phyloP scores from a whole-genome alignment of 352 stramenopile species.

The Phytophthora hibernalis region DNA sequence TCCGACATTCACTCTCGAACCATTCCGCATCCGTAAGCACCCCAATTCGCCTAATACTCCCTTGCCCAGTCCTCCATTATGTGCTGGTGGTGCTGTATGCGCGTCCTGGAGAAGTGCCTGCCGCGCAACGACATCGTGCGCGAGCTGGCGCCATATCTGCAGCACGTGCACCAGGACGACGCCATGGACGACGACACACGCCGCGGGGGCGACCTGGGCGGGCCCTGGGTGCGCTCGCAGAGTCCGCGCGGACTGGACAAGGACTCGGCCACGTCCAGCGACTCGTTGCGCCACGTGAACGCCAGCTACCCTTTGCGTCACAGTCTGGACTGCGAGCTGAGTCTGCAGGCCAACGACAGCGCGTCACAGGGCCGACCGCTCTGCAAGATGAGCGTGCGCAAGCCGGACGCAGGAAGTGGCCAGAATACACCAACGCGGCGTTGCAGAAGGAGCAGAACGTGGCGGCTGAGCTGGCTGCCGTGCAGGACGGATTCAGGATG shows the following conservation, averaged over 20 bases:
- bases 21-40: no score
- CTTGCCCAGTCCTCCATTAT: slow-evolving; percentile 25
- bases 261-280: slow-evolving; percentile 63
- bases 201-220: slow-evolving; percentile 41
- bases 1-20: background rate
- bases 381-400: slow-evolving; percentile 38
- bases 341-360: slow-evolving; percentile 25
- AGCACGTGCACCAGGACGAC: slow-evolving; percentile 86
- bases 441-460: slow-evolving; percentile 32
- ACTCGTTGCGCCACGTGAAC: slow-evolving; percentile 65
- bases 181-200: slow-evolving; percentile 62
- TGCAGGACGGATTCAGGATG: slow-evolving; percentile 11
- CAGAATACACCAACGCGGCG: slow-evolving; percentile 27
- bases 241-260: slow-evolving; percentile 67
- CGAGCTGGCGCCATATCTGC: slow-evolving; percentile 84
- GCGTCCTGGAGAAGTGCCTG: slow-evolving; percentile 85
- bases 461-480: slow-evolving; percentile 21
- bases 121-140: slow-evolving; percentile 89
- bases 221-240: slow-evolving; percentile 55
- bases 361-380: slow-evolving; percentile 24
- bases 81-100: slow-evolving; percentile 92
- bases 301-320: slow-evolving; percentile 42
- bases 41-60: background rate
- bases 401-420: slow-evolving; percentile 17
- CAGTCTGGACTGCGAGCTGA: slow-evolving; percentile 47